phyloP scores from a whole-genome alignment of 495 filamentous ascomycete genomes.

The Penicillium herquei region DNA sequence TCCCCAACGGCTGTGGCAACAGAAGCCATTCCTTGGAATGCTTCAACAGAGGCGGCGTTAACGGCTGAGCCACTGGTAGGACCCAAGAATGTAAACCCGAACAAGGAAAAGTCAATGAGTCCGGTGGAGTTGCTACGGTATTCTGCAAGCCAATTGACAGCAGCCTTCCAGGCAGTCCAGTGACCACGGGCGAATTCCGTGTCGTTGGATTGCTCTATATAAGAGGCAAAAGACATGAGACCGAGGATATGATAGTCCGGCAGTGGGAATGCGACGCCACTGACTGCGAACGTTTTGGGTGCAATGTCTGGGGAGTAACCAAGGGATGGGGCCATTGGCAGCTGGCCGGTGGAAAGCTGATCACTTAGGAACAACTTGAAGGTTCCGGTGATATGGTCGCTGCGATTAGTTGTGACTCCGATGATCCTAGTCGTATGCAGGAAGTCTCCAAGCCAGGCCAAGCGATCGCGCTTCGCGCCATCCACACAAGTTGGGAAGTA shows the following conservation, averaged over 20 bases:
- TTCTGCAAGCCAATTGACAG: neutral
- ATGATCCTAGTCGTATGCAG: constrained; percentile 16
- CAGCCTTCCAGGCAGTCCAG: neutral
- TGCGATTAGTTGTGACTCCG: neutral
- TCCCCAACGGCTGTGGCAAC: neutral
- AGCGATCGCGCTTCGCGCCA: constrained; percentile 28
- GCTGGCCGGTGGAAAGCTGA: neutral
- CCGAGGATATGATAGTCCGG: neutral
- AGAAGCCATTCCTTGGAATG: neutral
- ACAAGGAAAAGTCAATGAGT: neutral
- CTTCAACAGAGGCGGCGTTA: neutral
- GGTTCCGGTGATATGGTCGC: neutral
- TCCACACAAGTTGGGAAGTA: constrained; percentile 7
- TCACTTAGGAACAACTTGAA: neutral
- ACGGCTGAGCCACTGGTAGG: neutral
- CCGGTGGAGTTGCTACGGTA: neutral
- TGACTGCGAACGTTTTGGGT: neutral
- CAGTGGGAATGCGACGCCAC: neutral
- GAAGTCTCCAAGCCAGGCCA: constrained; percentile 23
- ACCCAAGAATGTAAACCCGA: neutral
- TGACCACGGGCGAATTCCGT: neutral
- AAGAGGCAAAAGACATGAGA: neutral
- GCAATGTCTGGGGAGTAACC: neutral
- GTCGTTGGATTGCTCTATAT: neutral
- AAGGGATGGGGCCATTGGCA: neutral